phyloP scores from a whole-genome alignment of 2,329 filamentous ascomycete species.

The Fusarium musae region DNA sequence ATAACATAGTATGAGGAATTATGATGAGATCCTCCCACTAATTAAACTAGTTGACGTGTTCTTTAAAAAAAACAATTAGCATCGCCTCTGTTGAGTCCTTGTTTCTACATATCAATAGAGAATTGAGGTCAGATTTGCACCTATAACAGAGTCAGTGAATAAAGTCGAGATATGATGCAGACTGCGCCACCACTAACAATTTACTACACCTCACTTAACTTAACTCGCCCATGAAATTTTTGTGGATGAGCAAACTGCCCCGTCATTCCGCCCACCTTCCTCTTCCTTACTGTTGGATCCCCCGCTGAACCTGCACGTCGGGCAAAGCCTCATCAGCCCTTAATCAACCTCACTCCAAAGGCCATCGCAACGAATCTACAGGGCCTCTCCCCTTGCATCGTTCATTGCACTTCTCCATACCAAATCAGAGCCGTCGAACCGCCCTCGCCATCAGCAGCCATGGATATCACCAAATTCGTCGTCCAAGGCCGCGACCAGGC shows the following conservation, averaged over 20 bases:
- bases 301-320: constrained; percentile 46
- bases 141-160: not conserved
- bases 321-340: constrained; percentile 38
- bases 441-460: constrained; percentile 51
- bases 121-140: not conserved
- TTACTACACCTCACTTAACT: constrained; percentile 15
- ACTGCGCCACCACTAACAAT: constrained; percentile 33
- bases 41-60: too few species aligned
- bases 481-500: constrained; percentile 83
- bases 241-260: constrained; percentile 36
- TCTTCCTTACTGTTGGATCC: constrained; percentile 6
- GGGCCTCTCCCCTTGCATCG: not conserved
- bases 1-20: not conserved
- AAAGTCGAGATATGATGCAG: not conserved
- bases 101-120: not conserved
- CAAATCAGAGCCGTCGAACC: not conserved
- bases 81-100: not conserved
- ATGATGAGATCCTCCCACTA: too few species aligned
- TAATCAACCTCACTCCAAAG: constrained; percentile 26
- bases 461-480: constrained; percentile 92
- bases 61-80: not conserved
- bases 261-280: constrained; percentile 36
- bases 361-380: constrained; percentile 2
- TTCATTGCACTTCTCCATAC: not conserved
- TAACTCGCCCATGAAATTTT: constrained; percentile 23